Evolutionary conservation across 305 asterid species (phyloP).

Genomic region (Solanum aculeatissimum): DNA sequence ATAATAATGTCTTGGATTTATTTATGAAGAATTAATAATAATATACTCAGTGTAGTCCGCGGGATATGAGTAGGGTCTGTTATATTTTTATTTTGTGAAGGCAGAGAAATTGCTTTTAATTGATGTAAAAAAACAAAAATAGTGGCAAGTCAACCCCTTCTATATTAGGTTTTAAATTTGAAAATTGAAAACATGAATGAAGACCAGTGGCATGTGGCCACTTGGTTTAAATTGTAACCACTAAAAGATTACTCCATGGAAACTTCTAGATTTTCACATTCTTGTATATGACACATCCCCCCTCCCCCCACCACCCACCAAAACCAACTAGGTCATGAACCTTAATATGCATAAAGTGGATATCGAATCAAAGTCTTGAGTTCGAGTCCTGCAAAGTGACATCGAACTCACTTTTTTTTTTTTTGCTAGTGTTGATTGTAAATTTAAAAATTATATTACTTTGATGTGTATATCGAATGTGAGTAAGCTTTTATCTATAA

Average conservation of each 20-base stretch:
- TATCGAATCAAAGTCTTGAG: no score
- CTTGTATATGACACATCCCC: neutral
- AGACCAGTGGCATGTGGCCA: neutral
- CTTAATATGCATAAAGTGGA: neutral
- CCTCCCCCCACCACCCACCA: no score
- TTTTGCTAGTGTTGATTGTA: no score
- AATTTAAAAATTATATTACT: no score
- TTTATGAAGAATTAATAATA: neutral
- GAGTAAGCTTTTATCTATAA: neutral
- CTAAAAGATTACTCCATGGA: neutral
- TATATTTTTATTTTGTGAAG: neutral
- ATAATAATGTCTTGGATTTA: neutral
- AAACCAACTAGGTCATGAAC: neutral
- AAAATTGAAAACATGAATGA: neutral
- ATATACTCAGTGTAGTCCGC: neutral
- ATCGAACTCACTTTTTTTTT: no score
- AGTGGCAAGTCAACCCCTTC: neutral
- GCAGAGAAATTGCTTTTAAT: rapidly evolving
- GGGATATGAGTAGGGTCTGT: neutral
- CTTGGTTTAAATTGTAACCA: neutral
- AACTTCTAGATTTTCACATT: neutral
- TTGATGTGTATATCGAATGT: no score
- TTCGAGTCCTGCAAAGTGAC: neutral
- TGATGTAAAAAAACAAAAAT: neutral
- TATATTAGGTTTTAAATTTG: neutral